phyloP scores from a whole-genome alignment of 2,329 filamentous ascomycete genomes.

The Alternaria arborescens region DNA sequence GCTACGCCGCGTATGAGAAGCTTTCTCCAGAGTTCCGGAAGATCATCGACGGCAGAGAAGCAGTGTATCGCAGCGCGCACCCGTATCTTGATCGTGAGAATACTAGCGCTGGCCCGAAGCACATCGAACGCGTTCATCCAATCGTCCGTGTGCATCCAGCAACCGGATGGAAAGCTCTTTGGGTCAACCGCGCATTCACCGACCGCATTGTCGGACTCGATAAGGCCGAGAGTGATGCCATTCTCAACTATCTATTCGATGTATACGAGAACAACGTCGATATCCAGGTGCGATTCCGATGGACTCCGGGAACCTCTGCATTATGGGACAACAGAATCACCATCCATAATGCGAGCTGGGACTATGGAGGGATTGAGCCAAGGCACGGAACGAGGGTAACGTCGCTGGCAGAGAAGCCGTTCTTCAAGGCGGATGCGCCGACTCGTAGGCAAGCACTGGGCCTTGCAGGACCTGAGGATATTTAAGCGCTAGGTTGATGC shows the following conservation, averaged over 20 bases:
- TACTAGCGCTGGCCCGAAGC: constrained; percentile 68
- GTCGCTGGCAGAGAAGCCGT: constrained; percentile 74
- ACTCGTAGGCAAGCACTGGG: constrained; percentile 73
- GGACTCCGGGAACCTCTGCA: constrained; percentile 72
- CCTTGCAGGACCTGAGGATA: constrained; percentile 66
- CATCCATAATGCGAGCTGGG: constrained; percentile 78
- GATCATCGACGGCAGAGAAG: constrained; percentile 71
- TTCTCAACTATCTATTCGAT: constrained; percentile 72
- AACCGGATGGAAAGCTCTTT: constrained; percentile 77
- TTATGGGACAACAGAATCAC: constrained; percentile 79
- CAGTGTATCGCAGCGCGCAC: constrained; percentile 72
- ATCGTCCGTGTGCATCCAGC: constrained; percentile 75
- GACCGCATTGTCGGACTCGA: constrained; percentile 74
- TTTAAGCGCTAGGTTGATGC: constrained; percentile 39
- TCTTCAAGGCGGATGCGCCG: constrained; percentile 70
- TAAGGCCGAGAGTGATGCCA: constrained; percentile 72
- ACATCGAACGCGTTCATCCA: constrained; percentile 73
- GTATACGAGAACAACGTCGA: constrained; percentile 75
- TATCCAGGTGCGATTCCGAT: constrained; percentile 76
- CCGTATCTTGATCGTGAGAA: constrained; percentile 71
- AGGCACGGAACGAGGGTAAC: constrained; percentile 78
- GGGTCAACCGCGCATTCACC: constrained; percentile 76
- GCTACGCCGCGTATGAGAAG: constrained; percentile 77
- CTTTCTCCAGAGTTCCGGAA: constrained; percentile 73
- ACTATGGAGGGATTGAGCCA: constrained; percentile 72